Percentiles rank a stretch among this genome's conserved stretches.
Evolutionary conservation across 352 stramenopile species (phyloP).

Genomic region (Phytophthora citricola): DNA sequence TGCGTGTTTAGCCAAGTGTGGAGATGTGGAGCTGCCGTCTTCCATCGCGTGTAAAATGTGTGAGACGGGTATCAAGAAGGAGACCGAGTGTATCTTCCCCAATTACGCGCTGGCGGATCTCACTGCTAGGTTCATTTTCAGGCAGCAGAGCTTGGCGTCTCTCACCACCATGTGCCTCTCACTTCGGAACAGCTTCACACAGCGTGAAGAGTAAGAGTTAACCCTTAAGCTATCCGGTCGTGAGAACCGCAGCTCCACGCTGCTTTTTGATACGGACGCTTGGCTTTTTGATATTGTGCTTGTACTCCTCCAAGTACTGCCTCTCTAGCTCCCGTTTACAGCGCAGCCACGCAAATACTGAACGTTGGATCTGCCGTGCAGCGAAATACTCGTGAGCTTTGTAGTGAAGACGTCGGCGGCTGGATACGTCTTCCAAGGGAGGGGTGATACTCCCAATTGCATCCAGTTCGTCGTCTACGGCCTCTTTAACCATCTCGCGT

Average conservation of each 20-base stretch:
- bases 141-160: constrained; percentile 69
- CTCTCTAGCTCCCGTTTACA: constrained; percentile 68
- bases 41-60: constrained; percentile 72
- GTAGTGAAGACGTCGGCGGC: constrained; percentile 51
- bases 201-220: constrained; percentile 26
- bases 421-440: constrained; percentile 13
- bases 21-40: constrained; percentile 40
- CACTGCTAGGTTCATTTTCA: constrained; percentile 76
- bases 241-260: constrained; percentile 65
- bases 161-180: constrained; percentile 78
- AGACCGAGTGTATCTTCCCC: constrained; percentile 64
- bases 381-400: constrained; percentile 73
- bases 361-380: constrained; percentile 57
- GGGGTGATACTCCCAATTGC: constrained; percentile 39
- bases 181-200: constrained; percentile 64
- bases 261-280: constrained; percentile 68
- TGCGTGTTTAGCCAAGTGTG: constrained; percentile 53
- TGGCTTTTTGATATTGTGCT: constrained; percentile 80
- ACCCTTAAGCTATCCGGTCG: constrained; percentile 47
- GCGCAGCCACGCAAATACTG: constrained; percentile 55
- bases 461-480: constrained; percentile 32
- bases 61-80: constrained; percentile 12
- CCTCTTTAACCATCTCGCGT: constrained; percentile 79
- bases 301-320: constrained; percentile 76
- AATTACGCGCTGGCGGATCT: constrained; percentile 78